Base-by-base conservation (phyloP, 495 filamentous ascomycete species). In the Lepraria neglecta region DNA sequence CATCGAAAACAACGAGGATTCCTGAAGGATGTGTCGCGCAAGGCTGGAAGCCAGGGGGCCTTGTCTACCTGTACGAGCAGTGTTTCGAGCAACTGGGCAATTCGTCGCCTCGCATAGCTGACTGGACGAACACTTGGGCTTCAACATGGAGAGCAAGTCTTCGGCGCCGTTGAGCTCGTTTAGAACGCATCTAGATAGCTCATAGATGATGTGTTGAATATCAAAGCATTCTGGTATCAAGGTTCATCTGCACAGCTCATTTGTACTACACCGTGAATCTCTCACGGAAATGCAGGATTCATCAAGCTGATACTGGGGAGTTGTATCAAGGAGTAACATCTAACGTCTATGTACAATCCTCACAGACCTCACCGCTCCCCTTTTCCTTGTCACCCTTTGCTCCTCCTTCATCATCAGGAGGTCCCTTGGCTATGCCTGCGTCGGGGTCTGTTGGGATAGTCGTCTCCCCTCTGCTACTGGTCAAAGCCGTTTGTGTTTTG, bases 111-210 rank as follows among this genome's bases (percentile, higher is more conserved):
- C 19, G 15, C 28, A 31, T 14, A 52, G 48, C n/a, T 24, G 28
- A 3, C 28, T 17, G 19, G 35, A 38, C 35, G 35, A 38, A 38
- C 35, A 38, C 9, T 38, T 7, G 35, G 35, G 3, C 1, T 10
- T 38, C 35, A 38, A 38, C 12, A 10, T 7, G 35, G 35, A 38
- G 7, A 38, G 6, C 35, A 38, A 10, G 35, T 38, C 35, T 38
- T 38, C 48, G 17, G 48, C 48, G 27, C 48, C 15, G 14, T 31
- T 28, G 10, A 17, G 15, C 31, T 28, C 9, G 10, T n/a, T 51
- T 52, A 33, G 12, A 31, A 52, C 48, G 48, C 28, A 19, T 31
- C 27, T 52, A 52, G 24, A 52, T 52, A 33, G 48, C 48, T 52
- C 17, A 52, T 52, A 4, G 48, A 52, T 6, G 6, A 38, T 38